Evolutionary conservation across 192 early-diverging fungal genomes (phyloP), one percentile per base, ranked within the genome.

Genomic region (Umbelopsis isabellina): DNA sequence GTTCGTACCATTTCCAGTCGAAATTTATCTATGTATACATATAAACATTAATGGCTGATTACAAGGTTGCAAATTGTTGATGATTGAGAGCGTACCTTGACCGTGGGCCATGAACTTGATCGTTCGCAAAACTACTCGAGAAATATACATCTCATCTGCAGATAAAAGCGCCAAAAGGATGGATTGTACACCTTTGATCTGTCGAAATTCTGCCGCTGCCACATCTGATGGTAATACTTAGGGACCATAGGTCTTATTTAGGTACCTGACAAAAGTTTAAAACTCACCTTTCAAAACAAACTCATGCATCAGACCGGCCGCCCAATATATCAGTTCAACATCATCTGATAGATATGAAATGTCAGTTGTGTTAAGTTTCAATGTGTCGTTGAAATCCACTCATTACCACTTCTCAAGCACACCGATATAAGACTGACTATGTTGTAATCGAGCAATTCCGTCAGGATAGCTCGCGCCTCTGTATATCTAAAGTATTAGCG

Each of bases 231-330:
- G 49, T 69, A 50, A 49, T 75, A 72, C 23, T 71, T 46, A 12
- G 75, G 8, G 12, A 47, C n/a, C 25, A 65, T 18, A n/a, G 12
- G 23, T 45, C 3, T 53, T 15, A 21, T 1, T 9, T 49, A 44
- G 35, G n/a, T 1, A 44, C 55, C n/a, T 70, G 1, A 35, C 21
- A 20, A 10, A 55, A 20, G 51, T 47, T 21, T 6, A 45, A 30
- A n/a, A 45, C 35, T 21, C 75, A 86, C 85, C 87, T 79, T 86
- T 88, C 46, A 86, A 72, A 2, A 86, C 86, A 82, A 86, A 93
- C 73, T 94, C 93, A 73, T 94, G 91, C 77, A 94, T 86, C 2
- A 94, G 72, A 48, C 90, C 90, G 1, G 91, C 76, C 11, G 92
- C 83, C 93, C 93, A 94, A 55, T 87, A 91, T 7, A 89, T 89